These are phyloP conservation scores for Primulina huaijiensis DNA, from an alignment of 257 asterid genomes.

Conservation along the genomic window DNA sequence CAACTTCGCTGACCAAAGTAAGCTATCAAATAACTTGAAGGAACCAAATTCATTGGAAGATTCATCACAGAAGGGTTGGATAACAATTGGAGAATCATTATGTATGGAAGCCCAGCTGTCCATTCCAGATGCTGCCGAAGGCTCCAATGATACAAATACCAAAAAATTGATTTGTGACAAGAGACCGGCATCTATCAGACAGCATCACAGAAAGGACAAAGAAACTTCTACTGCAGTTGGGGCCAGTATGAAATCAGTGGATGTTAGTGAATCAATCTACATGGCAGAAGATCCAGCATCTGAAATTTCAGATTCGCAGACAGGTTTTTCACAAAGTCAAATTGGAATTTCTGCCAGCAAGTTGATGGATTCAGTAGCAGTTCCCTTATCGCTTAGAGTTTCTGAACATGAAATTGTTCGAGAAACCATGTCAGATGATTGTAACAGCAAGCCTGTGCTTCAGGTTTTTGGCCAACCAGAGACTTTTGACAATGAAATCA, in stretches of 20 bases:
- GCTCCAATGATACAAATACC: slow-evolving; percentile 1
- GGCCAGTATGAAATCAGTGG: slow-evolving; percentile 10
- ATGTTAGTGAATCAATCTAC: slow-evolving; percentile 18
- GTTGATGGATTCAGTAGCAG: slow-evolving; percentile 14
- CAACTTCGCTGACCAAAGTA: slow-evolving; percentile 23
- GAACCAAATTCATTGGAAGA: slow-evolving; percentile 28
- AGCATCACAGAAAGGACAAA: slow-evolving; percentile 7
- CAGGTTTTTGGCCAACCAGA: slow-evolving; percentile 14
- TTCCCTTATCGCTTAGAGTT: slow-evolving; percentile 14
- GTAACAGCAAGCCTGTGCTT: slow-evolving; percentile 26
- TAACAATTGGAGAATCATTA: slow-evolving; percentile 17
- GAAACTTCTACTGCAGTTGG: slow-evolving; percentile 21
- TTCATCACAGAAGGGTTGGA: slow-evolving; percentile 26
- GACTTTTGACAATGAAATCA: slow-evolving; percentile 19
- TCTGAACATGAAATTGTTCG: slow-evolving; percentile 19
- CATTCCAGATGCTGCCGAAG: slow-evolving; percentile 30
- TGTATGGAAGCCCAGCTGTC: slow-evolving; percentile 22
- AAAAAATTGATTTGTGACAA: slow-evolving; percentile 15
- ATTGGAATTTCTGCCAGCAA: slow-evolving; percentile 22
- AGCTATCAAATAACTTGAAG: slow-evolving; percentile 23
- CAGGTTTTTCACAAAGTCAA: slow-evolving; percentile 5
- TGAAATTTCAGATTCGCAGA: slow-evolving; percentile 12
- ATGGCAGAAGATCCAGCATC: slow-evolving; percentile 21
- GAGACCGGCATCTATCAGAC: slow-evolving; percentile 16
- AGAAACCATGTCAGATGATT: slow-evolving; percentile 16